These are phyloP conservation scores for Penicillium occitanis DNA, from an alignment of 2,329 filamentous ascomycete species.

Conservation along the genomic window DNA sequence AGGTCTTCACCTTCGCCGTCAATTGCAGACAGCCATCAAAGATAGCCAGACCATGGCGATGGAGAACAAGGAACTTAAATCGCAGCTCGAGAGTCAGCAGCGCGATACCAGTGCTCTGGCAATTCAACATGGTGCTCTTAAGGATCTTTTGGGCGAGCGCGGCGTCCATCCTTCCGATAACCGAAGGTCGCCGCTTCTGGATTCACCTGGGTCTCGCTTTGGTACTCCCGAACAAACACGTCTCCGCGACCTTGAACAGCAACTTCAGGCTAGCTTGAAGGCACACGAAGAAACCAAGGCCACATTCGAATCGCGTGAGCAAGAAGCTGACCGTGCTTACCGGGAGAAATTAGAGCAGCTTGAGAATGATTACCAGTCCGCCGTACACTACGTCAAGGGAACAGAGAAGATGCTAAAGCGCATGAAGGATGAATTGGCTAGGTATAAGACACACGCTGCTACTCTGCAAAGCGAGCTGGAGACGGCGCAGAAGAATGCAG, in stretches of 20 bases:
- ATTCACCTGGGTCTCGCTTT: conserved; percentile 72
- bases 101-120: conserved; percentile 91
- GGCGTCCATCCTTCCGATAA: conserved; percentile 74
- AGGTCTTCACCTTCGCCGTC: conserved; percentile 82
- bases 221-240: conserved; percentile 76
- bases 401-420: conserved; percentile 99
- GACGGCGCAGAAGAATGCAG: conserved; percentile 58
- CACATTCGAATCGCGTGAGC: conserved; percentile 72
- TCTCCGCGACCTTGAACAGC: conserved; percentile 81
- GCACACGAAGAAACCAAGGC: conserved; percentile 83
- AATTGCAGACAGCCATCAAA: conserved; percentile 79
- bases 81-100: conserved; percentile 79
- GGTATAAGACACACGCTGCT: conserved; percentile 83
- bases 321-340: conserved; percentile 85
- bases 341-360: conserved; percentile 91
- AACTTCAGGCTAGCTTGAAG: conserved; percentile 72
- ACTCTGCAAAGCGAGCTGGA: conserved; percentile 81
- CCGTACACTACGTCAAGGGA: conserved; percentile 95
- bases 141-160: conserved; percentile 86
- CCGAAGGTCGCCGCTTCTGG: conserved; percentile 68
- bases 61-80: conserved; percentile 76
- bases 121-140: conserved; percentile 89
- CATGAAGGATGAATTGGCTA: conserved; percentile 94
- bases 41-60: conserved; percentile 81
- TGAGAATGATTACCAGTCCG: conserved; percentile 96